Conservation (phyloP, 257 asterid genomes). For the Scutellaria barbata region DNA sequence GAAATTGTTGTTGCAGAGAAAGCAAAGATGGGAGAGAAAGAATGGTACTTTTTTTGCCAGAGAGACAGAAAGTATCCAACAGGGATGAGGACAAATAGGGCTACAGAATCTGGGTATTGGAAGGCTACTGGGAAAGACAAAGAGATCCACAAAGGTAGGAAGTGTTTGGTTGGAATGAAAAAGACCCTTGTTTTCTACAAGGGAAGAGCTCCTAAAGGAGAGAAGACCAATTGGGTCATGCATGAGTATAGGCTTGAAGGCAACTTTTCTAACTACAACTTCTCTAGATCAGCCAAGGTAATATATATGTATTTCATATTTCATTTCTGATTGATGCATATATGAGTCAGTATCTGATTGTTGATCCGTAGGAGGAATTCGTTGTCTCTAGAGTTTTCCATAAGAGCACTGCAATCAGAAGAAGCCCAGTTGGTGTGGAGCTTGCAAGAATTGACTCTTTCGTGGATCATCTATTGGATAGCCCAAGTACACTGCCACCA, state of each 20-base stretch:
- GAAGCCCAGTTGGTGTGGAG: conserved; percentile 42
- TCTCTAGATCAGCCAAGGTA: conserved; percentile 77
- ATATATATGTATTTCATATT: no score
- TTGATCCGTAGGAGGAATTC: conserved; percentile 65
- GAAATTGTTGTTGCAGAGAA: conserved; percentile 48
- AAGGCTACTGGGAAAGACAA: conserved; percentile 92
- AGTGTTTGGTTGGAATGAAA: conserved; percentile 80
- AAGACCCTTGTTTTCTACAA: conserved; percentile 89
- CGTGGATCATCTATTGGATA: conserved; percentile 57
- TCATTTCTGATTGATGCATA: no score
- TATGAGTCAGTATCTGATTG: no score
- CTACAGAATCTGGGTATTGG: conserved; percentile 84
- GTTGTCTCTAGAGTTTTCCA: conserved; percentile 70
- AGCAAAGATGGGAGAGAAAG: conserved; percentile 80
- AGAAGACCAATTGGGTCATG: conserved; percentile 83
- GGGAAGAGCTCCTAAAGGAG: conserved; percentile 95
- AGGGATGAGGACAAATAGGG: conserved; percentile 86
- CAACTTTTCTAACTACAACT: conserved; percentile 54
- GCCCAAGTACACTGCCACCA: conserved; percentile 56
- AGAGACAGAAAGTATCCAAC: conserved; percentile 86
- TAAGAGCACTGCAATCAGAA: conserved; percentile 54
- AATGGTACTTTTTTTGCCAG: conserved; percentile 77
- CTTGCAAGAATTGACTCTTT: conserved; percentile 52
- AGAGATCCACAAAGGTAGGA: conserved; percentile 60
- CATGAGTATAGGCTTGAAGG: conserved; percentile 82